These are phyloP conservation scores for Fagopyrum esculentum DNA, from an alignment of 148 eudicot species.

Conservation along the genomic window DNA sequence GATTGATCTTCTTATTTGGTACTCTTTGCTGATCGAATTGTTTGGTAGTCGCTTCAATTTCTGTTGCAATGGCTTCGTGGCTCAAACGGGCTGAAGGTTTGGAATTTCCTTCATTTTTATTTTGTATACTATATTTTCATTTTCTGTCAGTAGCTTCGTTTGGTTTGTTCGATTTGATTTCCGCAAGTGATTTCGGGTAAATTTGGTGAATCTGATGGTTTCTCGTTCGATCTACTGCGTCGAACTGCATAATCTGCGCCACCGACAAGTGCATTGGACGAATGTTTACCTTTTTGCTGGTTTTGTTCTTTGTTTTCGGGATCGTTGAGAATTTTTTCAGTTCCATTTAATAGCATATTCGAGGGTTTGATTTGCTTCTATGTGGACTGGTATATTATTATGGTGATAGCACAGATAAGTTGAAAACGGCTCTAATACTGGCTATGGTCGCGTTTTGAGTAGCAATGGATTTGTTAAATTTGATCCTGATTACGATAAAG, in stretches of 20 bases:
- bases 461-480: neutral
- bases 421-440: neutral
- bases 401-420: neutral
- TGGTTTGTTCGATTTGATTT: neutral
- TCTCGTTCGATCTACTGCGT: conserved; percentile 20
- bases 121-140: conserved; percentile 3
- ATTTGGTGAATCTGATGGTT: conserved; percentile 12
- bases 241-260: conserved; percentile 8
- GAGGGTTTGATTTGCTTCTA: neutral
- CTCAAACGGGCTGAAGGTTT: conserved; percentile 90
- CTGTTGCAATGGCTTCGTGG: conserved; percentile 59
- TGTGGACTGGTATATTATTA: neutral
- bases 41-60: conserved; percentile 1
- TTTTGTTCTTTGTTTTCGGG: neutral
- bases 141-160: conserved; percentile 7
- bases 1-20: neutral
- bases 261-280: neutral
- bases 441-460: neutral
- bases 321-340: conserved; percentile 2
- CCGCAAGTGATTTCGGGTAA: neutral
- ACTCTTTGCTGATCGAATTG: conserved; percentile 11
- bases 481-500: neutral
- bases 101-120: neutral
- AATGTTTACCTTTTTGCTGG: neutral
- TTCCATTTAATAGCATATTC: neutral